These are phyloP conservation scores for Plasmodium fragile DNA, from an alignment of 169 alveolate species.

Conservation along the genomic window DNA sequence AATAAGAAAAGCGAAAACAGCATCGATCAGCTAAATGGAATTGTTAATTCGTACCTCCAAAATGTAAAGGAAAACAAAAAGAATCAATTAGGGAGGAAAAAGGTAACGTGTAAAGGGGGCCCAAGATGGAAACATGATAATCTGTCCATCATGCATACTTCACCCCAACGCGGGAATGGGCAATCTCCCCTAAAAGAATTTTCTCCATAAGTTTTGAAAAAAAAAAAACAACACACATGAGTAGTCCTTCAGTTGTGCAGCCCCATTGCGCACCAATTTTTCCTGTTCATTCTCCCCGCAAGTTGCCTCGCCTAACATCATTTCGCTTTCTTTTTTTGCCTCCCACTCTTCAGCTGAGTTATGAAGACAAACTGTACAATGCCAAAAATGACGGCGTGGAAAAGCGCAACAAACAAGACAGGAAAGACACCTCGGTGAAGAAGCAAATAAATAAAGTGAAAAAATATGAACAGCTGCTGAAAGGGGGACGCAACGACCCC, in stretches of 20 bases:
- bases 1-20: constrained; percentile 66
- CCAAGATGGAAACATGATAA: background rate
- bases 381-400: constrained; percentile 68
- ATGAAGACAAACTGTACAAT: constrained; percentile 51
- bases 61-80: constrained; percentile 55
- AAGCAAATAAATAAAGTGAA: constrained; percentile 52
- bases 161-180: background rate
- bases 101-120: constrained; percentile 20
- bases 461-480: constrained; percentile 45
- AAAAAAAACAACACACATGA: background rate
- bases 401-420: constrained; percentile 56
- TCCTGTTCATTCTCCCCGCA: background rate
- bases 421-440: constrained; percentile 6
- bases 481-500: constrained; percentile 30
- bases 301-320: background rate
- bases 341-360: constrained; percentile 8
- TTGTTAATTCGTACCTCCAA: constrained; percentile 68
- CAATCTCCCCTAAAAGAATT: background rate
- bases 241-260: background rate
- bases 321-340: background rate
- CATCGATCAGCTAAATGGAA: constrained; percentile 56
- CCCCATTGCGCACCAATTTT: background rate
- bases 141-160: background rate
- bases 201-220: background rate
- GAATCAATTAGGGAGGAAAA: constrained; percentile 50